Conservation (phyloP, 2,329 filamentous ascomycete genomes). For the Venturia aucupariae region DNA sequence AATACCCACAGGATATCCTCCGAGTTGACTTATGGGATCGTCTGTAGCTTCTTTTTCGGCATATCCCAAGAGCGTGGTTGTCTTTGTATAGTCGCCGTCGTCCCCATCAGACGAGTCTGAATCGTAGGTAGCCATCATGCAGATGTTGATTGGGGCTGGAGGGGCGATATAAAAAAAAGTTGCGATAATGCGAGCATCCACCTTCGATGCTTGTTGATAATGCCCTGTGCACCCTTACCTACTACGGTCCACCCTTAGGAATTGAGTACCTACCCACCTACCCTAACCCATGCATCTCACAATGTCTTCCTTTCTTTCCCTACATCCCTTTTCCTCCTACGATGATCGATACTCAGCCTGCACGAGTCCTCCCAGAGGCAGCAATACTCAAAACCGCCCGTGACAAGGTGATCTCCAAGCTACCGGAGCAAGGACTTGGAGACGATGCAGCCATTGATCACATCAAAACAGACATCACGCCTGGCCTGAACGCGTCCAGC, state of each 20-base stretch:
- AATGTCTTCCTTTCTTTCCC: neutral
- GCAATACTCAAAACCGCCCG: conserved; percentile 25
- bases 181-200: too few relatives aligned
- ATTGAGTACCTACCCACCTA: neutral
- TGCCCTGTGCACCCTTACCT: too few relatives aligned
- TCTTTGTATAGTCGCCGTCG: conserved; percentile 59
- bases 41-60: conserved; percentile 69
- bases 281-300: neutral
- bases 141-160: neutral
- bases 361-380: conserved; percentile 27
- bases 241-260: too few relatives aligned
- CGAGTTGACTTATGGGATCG: conserved; percentile 79
- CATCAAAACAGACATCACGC: conserved; percentile 36
- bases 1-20: conserved; percentile 68
- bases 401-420: conserved; percentile 25
- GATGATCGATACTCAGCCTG: neutral
- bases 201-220: too few relatives aligned
- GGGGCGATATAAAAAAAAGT: too few relatives aligned
- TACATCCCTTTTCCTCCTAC: neutral
- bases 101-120: conserved; percentile 70
- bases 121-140: conserved; percentile 49
- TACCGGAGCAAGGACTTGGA: conserved; percentile 36
- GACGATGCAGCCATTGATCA: conserved; percentile 34
- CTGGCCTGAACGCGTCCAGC: conserved; percentile 57
- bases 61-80: conserved; percentile 84